phyloP scores from a whole-genome alignment of 164 flowering plant species.

The Akebia trifoliata region DNA sequence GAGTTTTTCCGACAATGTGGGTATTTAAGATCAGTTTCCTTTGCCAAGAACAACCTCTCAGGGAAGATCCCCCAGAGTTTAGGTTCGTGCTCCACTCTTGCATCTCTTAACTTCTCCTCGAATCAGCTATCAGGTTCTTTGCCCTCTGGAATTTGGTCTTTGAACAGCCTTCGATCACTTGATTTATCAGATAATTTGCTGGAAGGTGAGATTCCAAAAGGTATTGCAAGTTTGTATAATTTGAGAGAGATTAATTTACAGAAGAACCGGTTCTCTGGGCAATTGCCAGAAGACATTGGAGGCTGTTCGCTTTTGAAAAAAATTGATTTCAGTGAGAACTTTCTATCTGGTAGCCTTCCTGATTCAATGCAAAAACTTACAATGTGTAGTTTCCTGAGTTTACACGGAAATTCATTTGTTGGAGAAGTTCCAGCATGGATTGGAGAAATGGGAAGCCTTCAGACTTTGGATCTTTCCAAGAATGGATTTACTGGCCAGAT shows the following conservation, averaged over 20 bases:
- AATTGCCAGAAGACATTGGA: conserved; percentile 67
- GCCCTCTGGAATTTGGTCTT: conserved; percentile 59
- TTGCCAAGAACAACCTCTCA: conserved; percentile 60
- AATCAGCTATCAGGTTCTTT: conserved; percentile 70
- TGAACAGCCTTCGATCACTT: conserved; percentile 55
- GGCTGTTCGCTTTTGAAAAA: conserved; percentile 50
- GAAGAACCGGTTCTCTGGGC: conserved; percentile 56
- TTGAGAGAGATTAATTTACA: conserved; percentile 48
- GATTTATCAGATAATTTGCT: conserved; percentile 73
- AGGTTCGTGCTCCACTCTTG: conserved; percentile 56
- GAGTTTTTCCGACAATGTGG: conserved; percentile 78
- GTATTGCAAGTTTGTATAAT: conserved; percentile 42
- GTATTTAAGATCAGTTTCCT: conserved; percentile 49
- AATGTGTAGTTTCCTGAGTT: conserved; percentile 47
- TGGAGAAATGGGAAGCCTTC: conserved; percentile 63
- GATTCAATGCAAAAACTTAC: conserved; percentile 56
- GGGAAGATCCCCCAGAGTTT: conserved; percentile 66
- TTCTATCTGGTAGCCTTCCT: conserved; percentile 61
- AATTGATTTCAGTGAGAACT: conserved; percentile 69
- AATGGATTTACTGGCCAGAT: conserved; percentile 65
- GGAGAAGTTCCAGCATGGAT: conserved; percentile 76
- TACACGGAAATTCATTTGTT: conserved; percentile 44
- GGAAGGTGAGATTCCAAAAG: conserved; percentile 66
- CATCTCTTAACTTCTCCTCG: conserved; percentile 53
- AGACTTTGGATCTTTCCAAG: conserved; percentile 68